Evolutionary conservation across 1,284 basidiomycete genomes (phyloP).

Genomic region (Pyrrhoderma noxium): DNA sequence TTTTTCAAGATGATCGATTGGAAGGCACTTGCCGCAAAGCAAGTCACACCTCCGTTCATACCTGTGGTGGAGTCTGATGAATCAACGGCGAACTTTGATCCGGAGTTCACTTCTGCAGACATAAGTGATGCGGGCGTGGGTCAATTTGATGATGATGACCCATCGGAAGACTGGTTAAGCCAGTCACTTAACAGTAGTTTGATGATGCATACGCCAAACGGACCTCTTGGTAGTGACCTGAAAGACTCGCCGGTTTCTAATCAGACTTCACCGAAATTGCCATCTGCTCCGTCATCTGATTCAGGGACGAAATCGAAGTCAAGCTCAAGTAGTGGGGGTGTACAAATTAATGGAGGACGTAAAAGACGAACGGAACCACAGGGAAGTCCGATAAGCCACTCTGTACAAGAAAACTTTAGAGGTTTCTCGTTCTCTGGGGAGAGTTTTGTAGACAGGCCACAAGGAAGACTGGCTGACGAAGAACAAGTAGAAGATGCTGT

Average conservation of each 20-base stretch:
- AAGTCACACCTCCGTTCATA: conserved; percentile 96
- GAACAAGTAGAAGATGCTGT: conserved; percentile 38
- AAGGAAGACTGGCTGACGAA: conserved; percentile 35
- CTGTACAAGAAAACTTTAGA: conserved; percentile 91
- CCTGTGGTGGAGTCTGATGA: conserved; percentile 98
- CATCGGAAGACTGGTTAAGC: conserved; percentile 62
- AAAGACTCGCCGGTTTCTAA: neutral
- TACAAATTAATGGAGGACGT: conserved; percentile 15
- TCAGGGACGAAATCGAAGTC: neutral
- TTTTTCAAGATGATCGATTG: conserved; percentile 95
- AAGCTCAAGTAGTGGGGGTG: conserved; percentile 1
- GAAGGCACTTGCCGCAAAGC: conserved; percentile 79
- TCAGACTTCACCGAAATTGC: conserved; percentile 10
- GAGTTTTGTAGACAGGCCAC: conserved; percentile 40
- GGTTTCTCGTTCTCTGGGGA: conserved; percentile 88
- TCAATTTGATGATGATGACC: conserved; percentile 67
- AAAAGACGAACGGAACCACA: conserved; percentile 34
- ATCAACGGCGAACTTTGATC: conserved; percentile 95
- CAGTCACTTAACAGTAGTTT: conserved; percentile 34
- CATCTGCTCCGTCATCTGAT: neutral
- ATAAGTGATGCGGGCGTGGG: conserved; percentile 59
- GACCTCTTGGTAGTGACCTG: conserved; percentile 61
- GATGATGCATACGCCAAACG: conserved; percentile 55
- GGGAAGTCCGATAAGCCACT: conserved; percentile 72
- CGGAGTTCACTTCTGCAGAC: conserved; percentile 91